A percentile compares a stretch with the other conserved stretches of the same genome.
Conservation (phyloP, 2,329 filamentous ascomycete genomes). For the Alternaria gansuensis region DNA sequence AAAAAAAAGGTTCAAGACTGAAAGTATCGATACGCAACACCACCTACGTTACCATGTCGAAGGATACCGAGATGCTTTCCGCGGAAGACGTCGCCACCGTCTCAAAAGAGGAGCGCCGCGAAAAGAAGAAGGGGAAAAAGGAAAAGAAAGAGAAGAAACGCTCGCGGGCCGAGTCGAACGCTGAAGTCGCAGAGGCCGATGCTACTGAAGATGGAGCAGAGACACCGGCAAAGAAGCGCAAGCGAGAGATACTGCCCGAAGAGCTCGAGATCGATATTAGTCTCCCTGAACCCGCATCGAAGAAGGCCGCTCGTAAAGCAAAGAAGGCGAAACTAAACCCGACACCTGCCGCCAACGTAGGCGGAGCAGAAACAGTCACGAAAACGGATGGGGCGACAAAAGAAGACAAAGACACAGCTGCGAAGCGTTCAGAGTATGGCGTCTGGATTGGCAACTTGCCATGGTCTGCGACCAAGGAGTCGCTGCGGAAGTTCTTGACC, state of each 20-base stretch:
- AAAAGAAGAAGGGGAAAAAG: conserved; percentile 44
- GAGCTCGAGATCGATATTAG: conserved; percentile 87
- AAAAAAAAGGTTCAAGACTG: conserved; percentile 31
- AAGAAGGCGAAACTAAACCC: conserved; percentile 77
- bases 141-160: conserved; percentile 40
- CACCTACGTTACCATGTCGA: conserved; percentile 24
- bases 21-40: neutral
- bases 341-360: conserved; percentile 26
- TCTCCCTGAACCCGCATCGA: conserved; percentile 93
- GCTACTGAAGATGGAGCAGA: conserved; percentile 27
- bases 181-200: conserved; percentile 25
- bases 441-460: conserved; percentile 96
- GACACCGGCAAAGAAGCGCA: conserved; percentile 56
- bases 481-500: conserved; percentile 82
- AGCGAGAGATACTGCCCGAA: conserved; percentile 66
- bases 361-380: conserved; percentile 19
- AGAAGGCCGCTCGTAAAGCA: conserved; percentile 86
- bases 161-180: conserved; percentile 29
- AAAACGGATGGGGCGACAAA: conserved; percentile 50
- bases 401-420: conserved; percentile 47
- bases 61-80: conserved; percentile 19
- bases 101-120: conserved; percentile 35
- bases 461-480: conserved; percentile 78
- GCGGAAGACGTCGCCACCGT: conserved; percentile 20
- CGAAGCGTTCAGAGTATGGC: conserved; percentile 77